phyloP scores from a whole-genome alignment of 202 grass and related monocot species.

The Cymbopogon flexuosus region DNA sequence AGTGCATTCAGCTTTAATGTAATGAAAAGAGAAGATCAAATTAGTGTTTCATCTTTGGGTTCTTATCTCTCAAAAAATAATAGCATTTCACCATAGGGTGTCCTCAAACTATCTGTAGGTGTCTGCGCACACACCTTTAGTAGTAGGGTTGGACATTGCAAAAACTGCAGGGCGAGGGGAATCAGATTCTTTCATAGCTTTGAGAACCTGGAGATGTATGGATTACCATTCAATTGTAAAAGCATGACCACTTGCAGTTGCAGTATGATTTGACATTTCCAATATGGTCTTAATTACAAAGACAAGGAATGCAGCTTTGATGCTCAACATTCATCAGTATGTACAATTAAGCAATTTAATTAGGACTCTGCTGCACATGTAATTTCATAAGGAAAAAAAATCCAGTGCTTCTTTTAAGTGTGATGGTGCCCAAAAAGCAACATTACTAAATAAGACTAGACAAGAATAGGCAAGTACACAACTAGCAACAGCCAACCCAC shows the following conservation, averaged over 20 bases:
- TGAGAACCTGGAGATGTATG: conserved; percentile 65
- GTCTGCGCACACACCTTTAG: conserved; percentile 51
- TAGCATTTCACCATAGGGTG: conserved; percentile 18
- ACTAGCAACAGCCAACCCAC: not conserved
- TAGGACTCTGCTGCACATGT: not conserved
- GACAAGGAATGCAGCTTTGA: not conserved
- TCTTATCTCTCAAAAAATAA: not conserved
- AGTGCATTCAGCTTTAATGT: conserved; percentile 78
- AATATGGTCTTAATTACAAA: not conserved
- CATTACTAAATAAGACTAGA: not conserved
- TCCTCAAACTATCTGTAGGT: conserved; percentile 1
- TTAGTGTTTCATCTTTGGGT: conserved; percentile 19
- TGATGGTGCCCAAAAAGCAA: not conserved
- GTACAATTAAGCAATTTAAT: not conserved
- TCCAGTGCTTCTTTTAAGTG: not conserved
- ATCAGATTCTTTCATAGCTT: conserved; percentile 90
- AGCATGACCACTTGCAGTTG: not conserved
- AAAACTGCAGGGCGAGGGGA: conserved; percentile 83
- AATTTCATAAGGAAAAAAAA: not conserved
- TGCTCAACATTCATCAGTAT: conserved; percentile 2
- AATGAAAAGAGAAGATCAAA: conserved; percentile 28
- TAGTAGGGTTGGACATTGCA: conserved; percentile 97
- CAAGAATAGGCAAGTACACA: not conserved
- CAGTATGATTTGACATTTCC: not conserved
- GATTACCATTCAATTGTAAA: conserved; percentile 23